A percentile compares a stretch with the other conserved stretches of the same genome.
phyloP scores from a whole-genome alignment of 106 monocot species.

The Acorus calamus region DNA sequence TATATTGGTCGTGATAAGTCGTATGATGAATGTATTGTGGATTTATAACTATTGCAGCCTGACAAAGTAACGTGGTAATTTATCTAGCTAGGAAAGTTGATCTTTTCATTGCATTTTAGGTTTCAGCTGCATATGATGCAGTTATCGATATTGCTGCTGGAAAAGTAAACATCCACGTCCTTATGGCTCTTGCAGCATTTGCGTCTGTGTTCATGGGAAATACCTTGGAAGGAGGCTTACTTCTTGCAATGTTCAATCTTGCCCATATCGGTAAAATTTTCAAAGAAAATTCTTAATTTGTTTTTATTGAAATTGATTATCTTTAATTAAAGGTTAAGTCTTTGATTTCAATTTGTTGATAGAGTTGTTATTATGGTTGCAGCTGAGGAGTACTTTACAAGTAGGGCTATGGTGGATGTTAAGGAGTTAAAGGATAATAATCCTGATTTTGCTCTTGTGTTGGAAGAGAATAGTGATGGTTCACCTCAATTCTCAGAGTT shows the following conservation, averaged over 20 bases:
- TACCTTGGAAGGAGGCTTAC: constrained; percentile 83
- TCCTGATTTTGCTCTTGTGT: constrained; percentile 74
- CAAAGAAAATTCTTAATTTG: neutral
- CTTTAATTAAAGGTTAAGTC: too few relatives aligned
- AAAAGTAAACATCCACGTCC: constrained; percentile 93
- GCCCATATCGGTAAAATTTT: constrained; percentile 78
- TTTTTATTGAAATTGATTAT: too few relatives aligned
- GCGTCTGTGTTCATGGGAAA: constrained; percentile 97
- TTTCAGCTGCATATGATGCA: constrained; percentile 90
- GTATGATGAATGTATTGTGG: too few relatives aligned
- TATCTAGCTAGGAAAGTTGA: neutral
- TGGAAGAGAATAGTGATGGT: constrained; percentile 36
- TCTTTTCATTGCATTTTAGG: constrained; percentile 26
- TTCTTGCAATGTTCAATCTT: constrained; percentile 96
- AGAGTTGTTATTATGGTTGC: constrained; percentile 9
- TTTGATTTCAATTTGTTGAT: neutral
- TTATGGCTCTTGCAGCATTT: constrained; percentile 98
- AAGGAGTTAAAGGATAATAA: constrained; percentile 85
- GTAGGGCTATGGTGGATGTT: constrained; percentile 80
- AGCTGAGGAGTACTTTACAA: constrained; percentile 97
- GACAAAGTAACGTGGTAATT: neutral
- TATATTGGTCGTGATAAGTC: too few relatives aligned
- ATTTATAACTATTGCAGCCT: neutral
- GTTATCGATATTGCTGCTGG: constrained; percentile 65
- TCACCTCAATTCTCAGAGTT: constrained; percentile 52